Base-by-base conservation (phyloP, 2,329 filamentous ascomycete genomes). In the Drechslerella dactyloides region DNA sequence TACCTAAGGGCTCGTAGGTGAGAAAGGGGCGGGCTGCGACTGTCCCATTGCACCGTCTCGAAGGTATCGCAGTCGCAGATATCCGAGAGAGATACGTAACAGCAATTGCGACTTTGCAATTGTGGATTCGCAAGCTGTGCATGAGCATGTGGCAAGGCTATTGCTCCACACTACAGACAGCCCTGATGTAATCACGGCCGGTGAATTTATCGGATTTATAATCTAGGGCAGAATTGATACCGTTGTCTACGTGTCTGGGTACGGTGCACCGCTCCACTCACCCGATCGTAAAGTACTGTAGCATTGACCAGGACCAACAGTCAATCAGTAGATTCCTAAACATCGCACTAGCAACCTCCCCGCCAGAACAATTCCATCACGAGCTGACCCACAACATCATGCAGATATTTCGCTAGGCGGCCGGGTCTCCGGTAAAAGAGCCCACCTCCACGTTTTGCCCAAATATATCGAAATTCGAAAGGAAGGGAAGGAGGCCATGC, bases 401-500 rank as follows among this genome's bases (percentile, higher is more conserved):
- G 37, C 37, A 42, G 37, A 42, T 42, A 13, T 42, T 42, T 42
- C 37, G 37, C 37, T 42, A 42, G 37, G 37, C 37, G 37, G 37
- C 37, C 37, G 37, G 37, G 27, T 33, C 27, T 33, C 3, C 27
- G 27, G 37, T 42, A 42, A 42, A 6, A 42, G 5, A 42, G 15
- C 37, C 37, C 37, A 42, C 37, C 37, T 42, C 37, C 37, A 42
- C 37, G 37, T 42, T 42, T 42, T 42, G 37, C 37, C 37, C 37
- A 42, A 42, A 42, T 42, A 42, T 42, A 42, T 42, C 37, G 37
- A 42, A 33, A 33, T 3, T 5, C 15, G 37, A 42, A 13, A 42
- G 37, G 37, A 42, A 42, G n/a, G 37, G n/a, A 42, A 42, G 37
- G 37, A 33, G 27, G 27, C 27, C 37, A 42, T 42, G 37, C 15